Conservation (phyloP, 768 basidiomycete genomes). For the Suillus spraguei region DNA sequence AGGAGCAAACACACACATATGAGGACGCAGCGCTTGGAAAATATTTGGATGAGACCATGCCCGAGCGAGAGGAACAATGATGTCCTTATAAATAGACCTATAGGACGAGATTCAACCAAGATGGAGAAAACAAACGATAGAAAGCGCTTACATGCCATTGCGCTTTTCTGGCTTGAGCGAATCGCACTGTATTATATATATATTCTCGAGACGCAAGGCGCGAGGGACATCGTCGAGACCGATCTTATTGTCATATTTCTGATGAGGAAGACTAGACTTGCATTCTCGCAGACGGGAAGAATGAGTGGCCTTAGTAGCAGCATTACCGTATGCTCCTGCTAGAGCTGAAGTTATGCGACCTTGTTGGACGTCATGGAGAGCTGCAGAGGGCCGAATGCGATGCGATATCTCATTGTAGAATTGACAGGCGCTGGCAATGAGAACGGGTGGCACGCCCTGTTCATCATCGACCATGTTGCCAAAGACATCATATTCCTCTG, state of each 20-base stretch:
- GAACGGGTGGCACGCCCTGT: neutral
- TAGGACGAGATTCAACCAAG: too few species aligned
- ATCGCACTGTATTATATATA: neutral
- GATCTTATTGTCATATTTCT: neutral
- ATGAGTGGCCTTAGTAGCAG: neutral
- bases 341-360: neutral
- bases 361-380: neutral
- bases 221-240: neutral
- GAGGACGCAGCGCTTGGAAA: neutral
- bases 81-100: neutral
- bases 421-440: neutral
- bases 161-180: neutral
- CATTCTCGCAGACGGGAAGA: neutral
- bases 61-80: neutral
- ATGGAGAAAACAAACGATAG: too few species aligned
- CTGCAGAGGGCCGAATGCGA: neutral
- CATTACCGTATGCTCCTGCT: neutral
- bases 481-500: neutral
- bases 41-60: neutral
- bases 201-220: neutral
- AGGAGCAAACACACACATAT: neutral
- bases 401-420: constrained; percentile 9
- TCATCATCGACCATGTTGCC: neutral
- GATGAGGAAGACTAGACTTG: neutral
- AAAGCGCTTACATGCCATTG: neutral